Evolutionary conservation across 2,329 filamentous ascomycete genomes (phyloP), one percentile per base, ranked within the genome.

Genomic region (Aspergillus quadrilineatus): DNA sequence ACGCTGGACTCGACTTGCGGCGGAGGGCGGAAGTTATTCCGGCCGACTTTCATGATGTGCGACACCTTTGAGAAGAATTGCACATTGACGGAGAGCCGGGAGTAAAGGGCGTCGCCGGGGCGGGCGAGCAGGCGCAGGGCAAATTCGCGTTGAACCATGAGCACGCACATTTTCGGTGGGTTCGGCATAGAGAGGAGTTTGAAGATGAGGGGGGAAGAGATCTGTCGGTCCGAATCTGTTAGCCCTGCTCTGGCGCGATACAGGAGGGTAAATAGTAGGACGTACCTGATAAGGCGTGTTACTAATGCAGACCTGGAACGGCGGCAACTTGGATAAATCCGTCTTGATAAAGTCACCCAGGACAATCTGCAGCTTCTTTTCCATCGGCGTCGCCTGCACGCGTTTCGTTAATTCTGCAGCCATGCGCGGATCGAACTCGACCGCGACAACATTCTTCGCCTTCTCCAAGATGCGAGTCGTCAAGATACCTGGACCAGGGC

Each of bases 361-460:
- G 50, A 97, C 79, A 37, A 97, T 86, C 65, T 97, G 92, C 37
- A 99, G 79, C 63, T 90, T 86, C 72, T 90, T 92, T 71, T 90
- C 88, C 64, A 88, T 83, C 0, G 92, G 90, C 43, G 88, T 95
- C 17, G 91, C 92, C 75, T 97, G 92, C 7, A 97, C 92, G 67
- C 93, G 89, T 77, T 95, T 92, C 45, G 90, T 94, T 61, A 97
- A 84, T 77, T 97, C 94, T 57, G 93, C 93, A 10, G 91, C 92
- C 94, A 97, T 97, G 69, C 94, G 84, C 17, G 94, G 92, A 76
- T 99, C 94, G 73, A 97, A 83, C 78, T 99, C 94, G 50, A 97
- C 90, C 4, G 90, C 89, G 50, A 92, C 89, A 53, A 86, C 84
- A 58, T 89, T 90, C 74, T 92, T 92, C 22, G 90, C 91, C 61